A percentile compares a stretch with the other conserved stretches of the same genome.
These are phyloP conservation scores for Rhizopus delemar DNA, from an alignment of 371 early-diverging fungal species.

Conservation along the genomic window DNA sequence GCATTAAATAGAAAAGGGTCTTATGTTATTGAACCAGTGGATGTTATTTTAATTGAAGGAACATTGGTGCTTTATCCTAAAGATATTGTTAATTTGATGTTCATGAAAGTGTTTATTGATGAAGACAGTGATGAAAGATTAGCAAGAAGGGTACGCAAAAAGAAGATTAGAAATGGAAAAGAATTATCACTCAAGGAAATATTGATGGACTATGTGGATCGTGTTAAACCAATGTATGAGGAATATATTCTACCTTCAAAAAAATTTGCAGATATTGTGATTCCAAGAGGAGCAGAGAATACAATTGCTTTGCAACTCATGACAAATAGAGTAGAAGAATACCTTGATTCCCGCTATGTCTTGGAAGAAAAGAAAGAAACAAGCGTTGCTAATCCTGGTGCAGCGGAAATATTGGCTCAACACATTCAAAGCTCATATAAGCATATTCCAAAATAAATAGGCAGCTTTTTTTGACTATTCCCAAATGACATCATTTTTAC, in stretches of 20 bases:
- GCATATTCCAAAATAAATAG: slow-evolving; percentile 39
- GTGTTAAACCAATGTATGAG: slow-evolving; percentile 84
- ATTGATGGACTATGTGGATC: slow-evolving; percentile 70
- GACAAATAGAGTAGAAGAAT: slow-evolving; percentile 62
- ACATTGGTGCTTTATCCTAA: slow-evolving; percentile 61
- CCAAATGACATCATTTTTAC: neutral
- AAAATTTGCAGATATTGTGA: slow-evolving; percentile 83
- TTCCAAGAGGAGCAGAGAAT: slow-evolving; percentile 82
- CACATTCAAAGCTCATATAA: slow-evolving; percentile 38
- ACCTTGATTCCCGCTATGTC: slow-evolving; percentile 32
- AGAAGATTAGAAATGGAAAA: slow-evolving; percentile 32
- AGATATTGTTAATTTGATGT: slow-evolving; percentile 54
- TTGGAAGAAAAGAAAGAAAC: slow-evolving; percentile 13
- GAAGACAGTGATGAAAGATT: slow-evolving; percentile 69
- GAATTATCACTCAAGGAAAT: slow-evolving; percentile 52
- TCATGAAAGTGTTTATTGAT: slow-evolving; percentile 68
- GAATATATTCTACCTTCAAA: slow-evolving; percentile 84
- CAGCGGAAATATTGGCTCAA: slow-evolving; percentile 34
- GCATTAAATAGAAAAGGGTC: slow-evolving; percentile 26
- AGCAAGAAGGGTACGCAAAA: slow-evolving; percentile 44
- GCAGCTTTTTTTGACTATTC: no score
- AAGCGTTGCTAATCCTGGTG: slow-evolving; percentile 10
- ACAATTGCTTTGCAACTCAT: slow-evolving; percentile 75
- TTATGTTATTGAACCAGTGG: slow-evolving; percentile 43
- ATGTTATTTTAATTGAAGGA: slow-evolving; percentile 66